Evolutionary conservation across 768 basidiomycete genomes (phyloP), one percentile per base, ranked within the genome.

Genomic region (Suillus occidentalis): DNA sequence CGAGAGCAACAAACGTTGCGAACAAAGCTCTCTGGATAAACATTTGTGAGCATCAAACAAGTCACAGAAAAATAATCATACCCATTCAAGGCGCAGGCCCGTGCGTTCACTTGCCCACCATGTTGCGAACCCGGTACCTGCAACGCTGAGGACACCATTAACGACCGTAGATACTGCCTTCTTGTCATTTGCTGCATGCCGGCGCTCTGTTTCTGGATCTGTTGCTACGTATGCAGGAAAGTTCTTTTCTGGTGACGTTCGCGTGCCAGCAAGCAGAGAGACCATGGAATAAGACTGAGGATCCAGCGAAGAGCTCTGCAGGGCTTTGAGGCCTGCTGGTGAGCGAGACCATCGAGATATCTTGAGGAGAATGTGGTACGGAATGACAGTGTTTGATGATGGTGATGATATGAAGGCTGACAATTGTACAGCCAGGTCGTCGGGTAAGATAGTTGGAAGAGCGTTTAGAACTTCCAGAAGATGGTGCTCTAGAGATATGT

Each of bases 31-130:
- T 84, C 87, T 88, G 60, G 61, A 55, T 14, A 18, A 59, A 43
- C 49, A 16, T 43, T 43, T 16, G 69, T 70, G 22, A 66, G 58
- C 63, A 36, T 37, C 58, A 53, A 63, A 55, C 28, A 42, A 62
- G 10, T 43, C 42, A 37, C 60, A 53, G n/a, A 8, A 45, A 65
- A 47, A 47, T 39, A 14, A 6, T 77, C 25, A 63, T 71, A 92
- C 92, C 89, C 89, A 92, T 82, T 94, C 92, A 65, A 87, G 78
- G 63, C 76, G 83, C 89, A 90, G 88, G 2, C 84, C 82, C 8
- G 85, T 81, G 68, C 78, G 80, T 57, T 84, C 85, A 47, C 90
- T 85, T 28, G 87, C 91, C 85, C 87, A 91, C 87, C 87, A 93
- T 20, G 85, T 81, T 6, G 89, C 90, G 58, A 85, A 80, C 4